phyloP scores from a whole-genome alignment of 257 asterid genomes.

The Nicotiana paniculata region DNA sequence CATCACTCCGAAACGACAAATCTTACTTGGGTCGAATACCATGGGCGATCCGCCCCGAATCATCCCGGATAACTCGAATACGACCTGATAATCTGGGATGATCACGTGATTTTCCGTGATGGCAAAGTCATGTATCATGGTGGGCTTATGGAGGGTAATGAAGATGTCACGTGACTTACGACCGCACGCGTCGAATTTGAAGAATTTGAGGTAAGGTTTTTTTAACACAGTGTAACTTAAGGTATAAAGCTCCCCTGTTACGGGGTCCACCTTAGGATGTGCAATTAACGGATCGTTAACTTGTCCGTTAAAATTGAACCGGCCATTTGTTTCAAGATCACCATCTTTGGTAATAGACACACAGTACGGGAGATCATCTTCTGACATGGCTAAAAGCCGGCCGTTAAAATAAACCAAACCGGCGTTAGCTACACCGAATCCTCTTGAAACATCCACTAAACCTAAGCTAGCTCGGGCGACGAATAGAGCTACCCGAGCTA shows the following conservation, averaged over 20 bases:
- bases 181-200: slow-evolving; percentile 31
- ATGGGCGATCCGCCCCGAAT: slow-evolving; percentile 43
- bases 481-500: slow-evolving; percentile 47
- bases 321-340: slow-evolving; percentile 40
- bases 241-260: slow-evolving; percentile 42
- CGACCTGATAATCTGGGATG: slow-evolving; percentile 60
- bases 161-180: slow-evolving; percentile 37
- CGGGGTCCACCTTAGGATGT: slow-evolving; percentile 59
- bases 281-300: slow-evolving; percentile 41
- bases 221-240: slow-evolving; percentile 35
- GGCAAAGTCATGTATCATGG: slow-evolving; percentile 63
- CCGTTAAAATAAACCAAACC: slow-evolving; percentile 45
- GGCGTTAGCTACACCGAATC: slow-evolving; percentile 46
- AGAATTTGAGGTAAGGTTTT: slow-evolving; percentile 38
- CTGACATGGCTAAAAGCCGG: slow-evolving; percentile 48
- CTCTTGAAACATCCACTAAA: slow-evolving; percentile 16
- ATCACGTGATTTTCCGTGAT: slow-evolving; percentile 44
- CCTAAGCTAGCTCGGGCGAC: slow-evolving; percentile 28
- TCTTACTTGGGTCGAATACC: slow-evolving; percentile 26
- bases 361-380: slow-evolving; percentile 52
- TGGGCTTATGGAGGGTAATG: slow-evolving; percentile 29
- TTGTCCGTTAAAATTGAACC: slow-evolving; percentile 36
- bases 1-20: slow-evolving; percentile 40
- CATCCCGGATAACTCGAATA: slow-evolving; percentile 47
- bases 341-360: slow-evolving; percentile 28